Conservation (phyloP, 1,284 basidiomycete species). For the Puccinia polysora region DNA sequence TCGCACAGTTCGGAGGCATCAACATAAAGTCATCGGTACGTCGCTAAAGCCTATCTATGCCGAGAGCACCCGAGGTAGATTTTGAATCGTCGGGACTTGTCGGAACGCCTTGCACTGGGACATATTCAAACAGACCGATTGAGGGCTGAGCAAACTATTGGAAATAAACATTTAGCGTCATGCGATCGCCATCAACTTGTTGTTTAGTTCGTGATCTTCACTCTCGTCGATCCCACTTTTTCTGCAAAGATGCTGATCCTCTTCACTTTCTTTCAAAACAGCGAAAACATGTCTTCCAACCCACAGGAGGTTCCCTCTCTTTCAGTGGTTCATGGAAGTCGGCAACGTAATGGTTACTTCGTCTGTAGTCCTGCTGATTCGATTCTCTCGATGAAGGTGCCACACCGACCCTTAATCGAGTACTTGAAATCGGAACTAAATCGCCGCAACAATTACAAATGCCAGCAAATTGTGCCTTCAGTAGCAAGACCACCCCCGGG, state of each 20-base stretch:
- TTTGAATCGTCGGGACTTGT: no score
- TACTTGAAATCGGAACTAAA: slow-evolving; percentile 10
- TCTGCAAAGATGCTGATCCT: no score
- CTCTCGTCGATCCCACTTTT: slow-evolving; percentile 82
- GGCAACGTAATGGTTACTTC: slow-evolving; percentile 20
- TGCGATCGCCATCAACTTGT: slow-evolving; percentile 39
- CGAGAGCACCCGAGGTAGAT: background rate
- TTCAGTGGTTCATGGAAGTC: slow-evolving; percentile 39
- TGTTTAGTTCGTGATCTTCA: slow-evolving; percentile 55
- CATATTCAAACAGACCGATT: slow-evolving; percentile 18
- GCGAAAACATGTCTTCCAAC: slow-evolving; percentile 1
- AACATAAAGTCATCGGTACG: slow-evolving; percentile 37
- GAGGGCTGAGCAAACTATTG: slow-evolving; percentile 29
- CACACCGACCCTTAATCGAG: slow-evolving; percentile 12
- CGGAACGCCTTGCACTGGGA: no score
- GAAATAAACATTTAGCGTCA: slow-evolving; percentile 27
- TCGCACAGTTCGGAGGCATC: slow-evolving; percentile 30
- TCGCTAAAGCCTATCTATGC: background rate
- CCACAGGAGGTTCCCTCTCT: background rate
- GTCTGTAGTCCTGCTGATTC: slow-evolving; percentile 15
- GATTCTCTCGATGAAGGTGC: background rate
- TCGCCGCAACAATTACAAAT: slow-evolving; percentile 18
- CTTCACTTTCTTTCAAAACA: background rate
- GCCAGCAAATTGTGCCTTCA: slow-evolving; percentile 1
- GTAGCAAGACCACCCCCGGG: background rate